Percentiles rank a stretch among this genome's conserved stretches.
phyloP scores from a whole-genome alignment of 2,329 filamentous ascomycete genomes.

The Talaromyces sp. region DNA sequence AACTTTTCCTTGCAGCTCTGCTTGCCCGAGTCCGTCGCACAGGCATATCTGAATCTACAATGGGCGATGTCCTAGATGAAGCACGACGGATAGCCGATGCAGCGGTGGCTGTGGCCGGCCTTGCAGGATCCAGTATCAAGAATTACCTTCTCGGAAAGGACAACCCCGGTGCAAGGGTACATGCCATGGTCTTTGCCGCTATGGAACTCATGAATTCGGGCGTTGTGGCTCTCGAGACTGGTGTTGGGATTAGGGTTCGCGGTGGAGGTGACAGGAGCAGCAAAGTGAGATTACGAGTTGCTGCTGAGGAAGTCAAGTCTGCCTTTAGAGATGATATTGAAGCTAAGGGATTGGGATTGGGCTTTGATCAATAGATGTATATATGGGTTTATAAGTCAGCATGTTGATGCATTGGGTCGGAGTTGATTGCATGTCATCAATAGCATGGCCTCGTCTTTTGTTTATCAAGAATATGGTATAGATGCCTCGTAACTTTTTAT shows the following conservation, averaged over 20 bases:
- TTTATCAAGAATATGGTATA: background rate
- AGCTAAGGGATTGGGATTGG: slow-evolving; percentile 73
- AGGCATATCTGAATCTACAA: slow-evolving; percentile 80
- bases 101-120: slow-evolving; percentile 48
- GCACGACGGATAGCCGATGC: slow-evolving; percentile 63
- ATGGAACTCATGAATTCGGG: slow-evolving; percentile 84
- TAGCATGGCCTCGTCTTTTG: background rate
- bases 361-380: slow-evolving; percentile 34
- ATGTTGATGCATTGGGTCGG: background rate
- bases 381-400: background rate
- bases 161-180: slow-evolving; percentile 46
- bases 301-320: slow-evolving; percentile 85
- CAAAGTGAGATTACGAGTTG: slow-evolving; percentile 79
- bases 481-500: background rate
- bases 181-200: slow-evolving; percentile 69
- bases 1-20: slow-evolving; percentile 81
- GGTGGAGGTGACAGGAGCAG: slow-evolving; percentile 76
- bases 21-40: slow-evolving; percentile 76
- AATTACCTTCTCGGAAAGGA: slow-evolving; percentile 56
- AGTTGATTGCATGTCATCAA: background rate
- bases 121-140: slow-evolving; percentile 57
- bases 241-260: slow-evolving; percentile 28
- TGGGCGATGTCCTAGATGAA: slow-evolving; percentile 88
- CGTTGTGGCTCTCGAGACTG: slow-evolving; percentile 73
- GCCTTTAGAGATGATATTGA: slow-evolving; percentile 87